Conservation (phyloP, 2,329 filamentous ascomycete species). For the Aspergillus terreus region DNA sequence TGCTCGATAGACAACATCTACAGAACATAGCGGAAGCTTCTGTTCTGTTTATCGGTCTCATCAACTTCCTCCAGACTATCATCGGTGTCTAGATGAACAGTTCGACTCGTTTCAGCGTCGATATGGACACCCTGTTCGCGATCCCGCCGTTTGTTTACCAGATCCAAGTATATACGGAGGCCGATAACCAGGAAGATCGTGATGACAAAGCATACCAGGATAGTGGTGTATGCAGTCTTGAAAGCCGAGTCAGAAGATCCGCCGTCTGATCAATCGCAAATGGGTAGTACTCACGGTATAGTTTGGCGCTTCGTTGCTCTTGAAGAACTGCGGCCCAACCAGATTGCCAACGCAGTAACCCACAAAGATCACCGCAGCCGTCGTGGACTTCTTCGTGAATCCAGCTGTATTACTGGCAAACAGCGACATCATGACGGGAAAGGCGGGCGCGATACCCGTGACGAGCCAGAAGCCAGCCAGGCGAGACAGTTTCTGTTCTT, state of each 20-base stretch:
- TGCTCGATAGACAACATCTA: not conserved
- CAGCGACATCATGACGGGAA: slow-evolving; percentile 16
- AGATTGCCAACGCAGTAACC: slow-evolving; percentile 17
- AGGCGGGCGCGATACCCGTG: slow-evolving; percentile 13
- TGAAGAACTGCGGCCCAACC: slow-evolving; percentile 15
- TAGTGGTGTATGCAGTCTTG: slow-evolving; percentile 20
- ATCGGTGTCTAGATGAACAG: slow-evolving; percentile 8
- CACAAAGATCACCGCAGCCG: slow-evolving; percentile 13
- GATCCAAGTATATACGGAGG: slow-evolving; percentile 12
- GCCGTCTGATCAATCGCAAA: not conserved
- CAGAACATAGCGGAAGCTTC: slow-evolving; percentile 17
- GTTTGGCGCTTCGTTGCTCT: slow-evolving; percentile 9
- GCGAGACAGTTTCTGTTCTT: slow-evolving; percentile 11
- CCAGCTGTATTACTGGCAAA: slow-evolving; percentile 14
- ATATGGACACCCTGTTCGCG: slow-evolving; percentile 11
- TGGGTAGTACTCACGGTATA: slow-evolving; percentile 7
- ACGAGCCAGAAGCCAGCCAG: slow-evolving; percentile 20
- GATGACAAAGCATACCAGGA: slow-evolving; percentile 17
- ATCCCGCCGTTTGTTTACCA: slow-evolving; percentile 12
- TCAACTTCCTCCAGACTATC: slow-evolving; percentile 14
- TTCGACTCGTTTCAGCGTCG: slow-evolving; percentile 11
- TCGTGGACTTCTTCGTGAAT: slow-evolving; percentile 18
- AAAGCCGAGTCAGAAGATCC: too few species aligned
- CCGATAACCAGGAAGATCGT: slow-evolving; percentile 11
- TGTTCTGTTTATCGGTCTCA: slow-evolving; percentile 19